Evolutionary conservation across 768 basidiomycete genomes (phyloP).

Genomic region (Goffeauzyma gilvescens): DNA sequence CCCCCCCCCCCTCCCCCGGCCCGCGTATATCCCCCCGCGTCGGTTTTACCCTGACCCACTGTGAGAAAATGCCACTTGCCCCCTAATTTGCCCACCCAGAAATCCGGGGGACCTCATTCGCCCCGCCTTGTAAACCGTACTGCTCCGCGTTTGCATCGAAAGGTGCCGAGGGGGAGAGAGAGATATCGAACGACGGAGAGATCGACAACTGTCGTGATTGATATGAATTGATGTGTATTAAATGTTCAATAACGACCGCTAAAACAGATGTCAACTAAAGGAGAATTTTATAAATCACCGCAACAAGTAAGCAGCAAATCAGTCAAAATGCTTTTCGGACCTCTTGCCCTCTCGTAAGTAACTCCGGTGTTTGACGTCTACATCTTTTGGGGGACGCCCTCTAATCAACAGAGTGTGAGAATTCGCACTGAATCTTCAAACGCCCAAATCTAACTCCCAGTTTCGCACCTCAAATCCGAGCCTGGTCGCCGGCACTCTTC

Average conservation of each 20-base stretch:
- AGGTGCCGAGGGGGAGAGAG: too few relatives aligned
- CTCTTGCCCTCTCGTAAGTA: conserved; percentile 12
- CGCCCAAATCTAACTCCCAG: conserved; percentile 7
- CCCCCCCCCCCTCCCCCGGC: too few relatives aligned
- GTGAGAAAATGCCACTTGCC: too few relatives aligned
- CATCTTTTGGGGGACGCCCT: background rate
- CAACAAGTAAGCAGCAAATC: background rate
- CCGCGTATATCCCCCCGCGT: too few relatives aligned
- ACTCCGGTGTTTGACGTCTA: background rate
- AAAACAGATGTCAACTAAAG: background rate
- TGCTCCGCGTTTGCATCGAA: too few relatives aligned
- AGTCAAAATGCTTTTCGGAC: conserved; percentile 10
- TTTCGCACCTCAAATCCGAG: conserved; percentile 54
- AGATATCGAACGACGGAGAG: too few relatives aligned
- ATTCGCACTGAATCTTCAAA: background rate
- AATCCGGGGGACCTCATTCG: too few relatives aligned
- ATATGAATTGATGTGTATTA: background rate
- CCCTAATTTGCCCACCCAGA: too few relatives aligned
- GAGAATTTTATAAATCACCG: background rate
- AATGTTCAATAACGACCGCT: background rate
- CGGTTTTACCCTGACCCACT: too few relatives aligned
- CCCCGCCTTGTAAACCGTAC: too few relatives aligned
- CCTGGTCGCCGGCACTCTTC: conserved; percentile 45
- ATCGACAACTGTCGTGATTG: background rate
- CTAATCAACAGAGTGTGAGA: background rate